Percentiles rank a stretch among this genome's conserved stretches.
Evolutionary conservation across 352 stramenopile species (phyloP).

Genomic region (Phytopythium chamaehyphon): DNA sequence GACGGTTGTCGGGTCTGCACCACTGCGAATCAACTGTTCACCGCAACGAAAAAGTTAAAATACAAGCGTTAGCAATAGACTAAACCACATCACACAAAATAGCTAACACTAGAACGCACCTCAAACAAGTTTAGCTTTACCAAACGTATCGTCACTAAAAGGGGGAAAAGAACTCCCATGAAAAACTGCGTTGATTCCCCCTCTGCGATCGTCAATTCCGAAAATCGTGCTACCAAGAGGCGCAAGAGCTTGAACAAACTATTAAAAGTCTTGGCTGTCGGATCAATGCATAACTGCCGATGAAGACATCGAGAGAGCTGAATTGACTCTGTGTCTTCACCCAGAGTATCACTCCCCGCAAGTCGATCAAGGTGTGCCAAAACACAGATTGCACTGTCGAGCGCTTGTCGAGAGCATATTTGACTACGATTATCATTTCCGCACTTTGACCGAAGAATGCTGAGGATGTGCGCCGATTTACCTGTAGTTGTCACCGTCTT

Average conservation of each 20-base stretch:
- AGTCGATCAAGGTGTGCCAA: slow-evolving; percentile 78
- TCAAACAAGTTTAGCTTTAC: slow-evolving; percentile 89
- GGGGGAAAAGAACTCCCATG: slow-evolving; percentile 60
- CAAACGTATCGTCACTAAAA: slow-evolving; percentile 65
- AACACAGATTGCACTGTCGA: slow-evolving; percentile 70
- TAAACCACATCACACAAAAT: too few species aligned
- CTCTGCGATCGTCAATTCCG: slow-evolving; percentile 9
- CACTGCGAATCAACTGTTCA: slow-evolving; percentile 62
- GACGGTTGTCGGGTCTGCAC: slow-evolving; percentile 53
- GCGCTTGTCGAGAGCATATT: slow-evolving; percentile 40
- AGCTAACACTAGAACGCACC: too few species aligned
- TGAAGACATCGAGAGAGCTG: slow-evolving; percentile 78
- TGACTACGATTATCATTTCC: slow-evolving; percentile 19
- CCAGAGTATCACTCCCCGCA: slow-evolving; percentile 66
- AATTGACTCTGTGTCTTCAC: slow-evolving; percentile 69
- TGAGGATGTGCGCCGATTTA: slow-evolving; percentile 51
- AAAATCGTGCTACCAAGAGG: slow-evolving; percentile 28
- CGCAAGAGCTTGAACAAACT: slow-evolving; percentile 53
- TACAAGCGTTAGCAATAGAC: too few species aligned
- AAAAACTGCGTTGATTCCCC: slow-evolving; percentile 17
- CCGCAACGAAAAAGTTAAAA: neutral
- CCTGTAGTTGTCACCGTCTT: slow-evolving; percentile 51
- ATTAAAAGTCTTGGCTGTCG: slow-evolving; percentile 66
- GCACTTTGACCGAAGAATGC: slow-evolving; percentile 44
- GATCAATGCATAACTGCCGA: slow-evolving; percentile 76